Evolutionary conservation across 208 protist genomes (phyloP).

Genomic region (Leishmania aethiopica): DNA sequence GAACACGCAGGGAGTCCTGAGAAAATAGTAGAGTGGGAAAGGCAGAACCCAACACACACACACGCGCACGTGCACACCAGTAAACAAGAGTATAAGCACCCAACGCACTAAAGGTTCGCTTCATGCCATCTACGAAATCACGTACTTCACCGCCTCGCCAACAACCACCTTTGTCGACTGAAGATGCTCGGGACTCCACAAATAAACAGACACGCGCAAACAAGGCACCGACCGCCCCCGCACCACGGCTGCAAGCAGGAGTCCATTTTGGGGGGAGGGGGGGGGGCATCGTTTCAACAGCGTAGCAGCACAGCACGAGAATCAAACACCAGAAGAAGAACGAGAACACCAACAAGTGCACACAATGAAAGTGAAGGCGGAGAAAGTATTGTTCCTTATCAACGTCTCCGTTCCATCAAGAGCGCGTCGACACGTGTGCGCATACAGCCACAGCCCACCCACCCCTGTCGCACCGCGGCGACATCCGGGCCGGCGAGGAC

Average conservation of each 20-base stretch:
- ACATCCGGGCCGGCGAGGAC: background rate
- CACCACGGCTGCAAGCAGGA: background rate
- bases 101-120: background rate
- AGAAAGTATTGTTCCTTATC: background rate
- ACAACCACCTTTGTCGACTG: background rate
- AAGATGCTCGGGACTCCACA: background rate
- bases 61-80: background rate
- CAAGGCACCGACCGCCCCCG: background rate
- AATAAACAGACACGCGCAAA: background rate
- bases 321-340: background rate
- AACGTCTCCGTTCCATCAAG: background rate
- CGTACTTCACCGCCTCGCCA: background rate
- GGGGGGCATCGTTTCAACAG: background rate
- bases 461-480: background rate
- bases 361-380: background rate
- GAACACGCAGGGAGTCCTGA: background rate
- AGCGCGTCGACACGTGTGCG: background rate
- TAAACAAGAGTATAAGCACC: background rate
- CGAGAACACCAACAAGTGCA: background rate
- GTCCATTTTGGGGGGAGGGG: background rate
- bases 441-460: background rate
- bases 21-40: background rate
- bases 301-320: background rate
- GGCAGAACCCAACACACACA: background rate
- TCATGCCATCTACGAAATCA: background rate